Evolutionary conservation across 2,329 filamentous ascomycete genomes (phyloP).

Genomic region (Penicillium sclerotigenum): DNA sequence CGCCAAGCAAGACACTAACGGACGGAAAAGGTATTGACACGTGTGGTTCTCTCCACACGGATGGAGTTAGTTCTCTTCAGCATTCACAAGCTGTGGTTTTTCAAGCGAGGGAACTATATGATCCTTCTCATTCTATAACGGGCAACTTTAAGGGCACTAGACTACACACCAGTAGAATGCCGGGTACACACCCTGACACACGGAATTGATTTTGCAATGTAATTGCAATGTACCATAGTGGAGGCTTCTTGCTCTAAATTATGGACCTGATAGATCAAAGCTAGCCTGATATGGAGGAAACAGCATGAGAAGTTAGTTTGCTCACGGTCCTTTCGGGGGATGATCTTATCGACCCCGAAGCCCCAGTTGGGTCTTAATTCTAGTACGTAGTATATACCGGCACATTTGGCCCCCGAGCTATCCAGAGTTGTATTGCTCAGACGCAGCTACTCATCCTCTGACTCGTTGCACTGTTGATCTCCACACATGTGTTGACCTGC

Average conservation of each 20-base stretch:
- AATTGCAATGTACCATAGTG: not conserved
- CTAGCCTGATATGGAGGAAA: not conserved
- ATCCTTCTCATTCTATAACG: not conserved
- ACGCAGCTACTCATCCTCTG: not conserved
- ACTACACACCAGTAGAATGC: not conserved
- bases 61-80: not conserved
- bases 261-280: not conserved
- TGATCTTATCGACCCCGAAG: not conserved
- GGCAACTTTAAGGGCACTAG: not conserved
- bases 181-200: not conserved
- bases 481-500: slow-evolving; percentile 3
- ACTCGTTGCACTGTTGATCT: not conserved
- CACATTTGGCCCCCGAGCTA: slow-evolving; percentile 1
- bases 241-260: not conserved
- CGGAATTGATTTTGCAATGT: not conserved
- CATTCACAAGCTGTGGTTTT: no score
- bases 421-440: not conserved
- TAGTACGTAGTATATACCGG: not conserved
- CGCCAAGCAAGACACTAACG: not conserved
- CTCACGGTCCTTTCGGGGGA: not conserved
- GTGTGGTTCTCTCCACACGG: not conserved
- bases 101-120: not conserved
- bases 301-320: not conserved
- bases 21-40: not conserved
- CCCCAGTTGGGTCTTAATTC: not conserved